Evolutionary conservation across 2,329 filamentous ascomycete genomes (phyloP).

Genomic region (Teratosphaeria gauchensis): DNA sequence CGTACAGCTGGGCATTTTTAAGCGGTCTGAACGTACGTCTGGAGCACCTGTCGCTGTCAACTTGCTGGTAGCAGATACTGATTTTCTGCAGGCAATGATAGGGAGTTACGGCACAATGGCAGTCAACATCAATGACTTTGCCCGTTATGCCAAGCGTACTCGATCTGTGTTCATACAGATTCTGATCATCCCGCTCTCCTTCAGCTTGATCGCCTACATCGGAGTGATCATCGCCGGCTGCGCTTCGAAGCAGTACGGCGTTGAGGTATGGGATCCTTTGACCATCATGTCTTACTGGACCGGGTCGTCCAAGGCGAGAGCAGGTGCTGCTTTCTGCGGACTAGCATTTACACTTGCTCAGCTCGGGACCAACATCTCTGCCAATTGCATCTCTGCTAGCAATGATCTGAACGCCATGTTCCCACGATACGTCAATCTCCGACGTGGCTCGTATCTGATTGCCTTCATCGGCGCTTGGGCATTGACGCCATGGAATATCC

Average conservation of each 20-base stretch:
- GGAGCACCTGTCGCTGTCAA: background rate
- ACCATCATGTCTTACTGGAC: constrained; percentile 16
- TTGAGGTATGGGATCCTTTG: constrained; percentile 17
- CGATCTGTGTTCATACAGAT: constrained; percentile 12
- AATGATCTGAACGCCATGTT: constrained; percentile 15
- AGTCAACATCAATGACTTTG: constrained; percentile 17
- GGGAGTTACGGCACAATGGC: constrained; percentile 17
- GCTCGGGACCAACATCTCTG: constrained; percentile 13
- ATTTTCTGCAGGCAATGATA: constrained; percentile 11
- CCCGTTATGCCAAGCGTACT: constrained; percentile 10
- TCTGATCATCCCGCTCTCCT: constrained; percentile 16
- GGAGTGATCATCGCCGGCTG: constrained; percentile 21
- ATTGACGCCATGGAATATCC: constrained; percentile 36
- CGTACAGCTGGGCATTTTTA: constrained; percentile 22
- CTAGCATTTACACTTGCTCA: background rate
- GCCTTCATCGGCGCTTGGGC: constrained; percentile 26
- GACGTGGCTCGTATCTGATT: constrained; percentile 33
- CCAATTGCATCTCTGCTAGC: constrained; percentile 16
- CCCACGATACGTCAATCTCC: constrained; percentile 25
- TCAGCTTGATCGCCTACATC: constrained; percentile 18
- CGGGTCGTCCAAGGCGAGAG: constrained; percentile 9
- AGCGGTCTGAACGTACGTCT: constrained; percentile 16
- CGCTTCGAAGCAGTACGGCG: constrained; percentile 10
- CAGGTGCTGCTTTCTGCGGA: constrained; percentile 16
- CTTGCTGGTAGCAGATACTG: background rate